Percentiles rank a stretch among this genome's conserved stretches.
Conservation (phyloP, 257 asterid species). For the Penstemon newberryi region DNA sequence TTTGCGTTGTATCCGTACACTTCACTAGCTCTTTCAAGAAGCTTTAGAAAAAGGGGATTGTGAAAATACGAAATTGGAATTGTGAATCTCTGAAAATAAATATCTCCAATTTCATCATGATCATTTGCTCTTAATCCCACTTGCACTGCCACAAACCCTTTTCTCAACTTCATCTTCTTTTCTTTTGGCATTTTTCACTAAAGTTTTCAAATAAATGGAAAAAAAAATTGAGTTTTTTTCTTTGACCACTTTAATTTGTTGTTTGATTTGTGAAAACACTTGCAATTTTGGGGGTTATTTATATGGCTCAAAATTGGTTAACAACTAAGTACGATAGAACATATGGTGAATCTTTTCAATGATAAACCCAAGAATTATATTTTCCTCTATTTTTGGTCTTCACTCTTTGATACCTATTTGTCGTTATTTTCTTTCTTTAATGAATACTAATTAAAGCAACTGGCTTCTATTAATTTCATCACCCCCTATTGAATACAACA, state of each 20-base stretch:
- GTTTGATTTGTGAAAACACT: background rate
- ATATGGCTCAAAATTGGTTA: background rate
- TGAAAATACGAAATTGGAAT: conserved; percentile 28
- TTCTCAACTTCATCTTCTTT: conserved; percentile 31
- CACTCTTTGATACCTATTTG: background rate
- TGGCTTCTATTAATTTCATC: background rate
- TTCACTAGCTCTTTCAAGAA: conserved; percentile 22
- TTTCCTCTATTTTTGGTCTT: conserved; percentile 13
- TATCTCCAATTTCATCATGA: conserved; percentile 2
- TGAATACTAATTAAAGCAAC: background rate
- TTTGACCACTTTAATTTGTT: background rate
- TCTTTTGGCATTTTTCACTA: background rate
- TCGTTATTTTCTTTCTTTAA: background rate
- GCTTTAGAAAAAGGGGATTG: conserved; percentile 10
- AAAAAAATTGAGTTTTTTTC: background rate
- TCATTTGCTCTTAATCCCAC: conserved; percentile 39
- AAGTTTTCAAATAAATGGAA: background rate
- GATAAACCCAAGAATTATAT: background rate
- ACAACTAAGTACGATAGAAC: background rate
- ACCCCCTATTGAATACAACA: background rate
- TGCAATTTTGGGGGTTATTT: background rate
- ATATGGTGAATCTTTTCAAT: background rate
- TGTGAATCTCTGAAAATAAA: no score
- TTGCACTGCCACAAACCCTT: conserved; percentile 44
- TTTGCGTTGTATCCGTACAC: conserved; percentile 3